Evolutionary conservation across 2,329 filamentous ascomycete genomes (phyloP).

Genomic region (Colletotrichum euphorbiae): DNA sequence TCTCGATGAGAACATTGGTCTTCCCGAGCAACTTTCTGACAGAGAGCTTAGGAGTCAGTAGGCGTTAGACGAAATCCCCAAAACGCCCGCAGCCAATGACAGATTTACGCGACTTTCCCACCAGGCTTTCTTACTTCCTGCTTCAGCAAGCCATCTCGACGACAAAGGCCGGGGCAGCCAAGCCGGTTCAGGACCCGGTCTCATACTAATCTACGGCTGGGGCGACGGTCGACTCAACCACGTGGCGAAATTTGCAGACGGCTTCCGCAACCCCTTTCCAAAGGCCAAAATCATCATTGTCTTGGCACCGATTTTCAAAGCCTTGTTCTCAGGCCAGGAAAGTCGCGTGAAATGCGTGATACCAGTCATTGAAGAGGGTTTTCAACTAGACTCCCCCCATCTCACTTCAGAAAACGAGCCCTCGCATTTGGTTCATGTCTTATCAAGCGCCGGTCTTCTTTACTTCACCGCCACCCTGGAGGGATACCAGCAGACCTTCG

Average conservation of each 20-base stretch:
- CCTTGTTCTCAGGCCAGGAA: slow-evolving; percentile 56
- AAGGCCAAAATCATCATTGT: slow-evolving; percentile 61
- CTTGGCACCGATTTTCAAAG: slow-evolving; percentile 61
- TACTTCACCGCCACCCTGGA: slow-evolving; percentile 62
- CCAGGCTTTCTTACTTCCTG: neutral
- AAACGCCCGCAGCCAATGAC: no score
- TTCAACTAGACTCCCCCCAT: slow-evolving; percentile 43
- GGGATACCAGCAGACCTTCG: slow-evolving; percentile 50
- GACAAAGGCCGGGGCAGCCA: neutral
- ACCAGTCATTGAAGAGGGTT: slow-evolving; percentile 54
- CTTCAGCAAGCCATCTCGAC: neutral
- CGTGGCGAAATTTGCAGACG: slow-evolving; percentile 66
- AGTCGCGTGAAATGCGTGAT: slow-evolving; percentile 58
- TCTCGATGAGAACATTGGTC: no score
- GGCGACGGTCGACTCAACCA: slow-evolving; percentile 66
- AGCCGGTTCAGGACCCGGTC: slow-evolving; percentile 48
- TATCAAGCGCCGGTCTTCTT: slow-evolving; percentile 69
- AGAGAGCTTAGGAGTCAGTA: no score
- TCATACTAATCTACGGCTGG: slow-evolving; percentile 67
- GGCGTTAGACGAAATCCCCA: no score
- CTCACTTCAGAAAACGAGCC: slow-evolving; percentile 42
- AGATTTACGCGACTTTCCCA: neutral
- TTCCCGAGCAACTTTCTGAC: no score
- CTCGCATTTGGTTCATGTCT: slow-evolving; percentile 61
- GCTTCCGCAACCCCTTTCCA: slow-evolving; percentile 63